Conservation (phyloP, 2,329 filamentous ascomycete genomes). For the Trichoderma sp. region DNA sequence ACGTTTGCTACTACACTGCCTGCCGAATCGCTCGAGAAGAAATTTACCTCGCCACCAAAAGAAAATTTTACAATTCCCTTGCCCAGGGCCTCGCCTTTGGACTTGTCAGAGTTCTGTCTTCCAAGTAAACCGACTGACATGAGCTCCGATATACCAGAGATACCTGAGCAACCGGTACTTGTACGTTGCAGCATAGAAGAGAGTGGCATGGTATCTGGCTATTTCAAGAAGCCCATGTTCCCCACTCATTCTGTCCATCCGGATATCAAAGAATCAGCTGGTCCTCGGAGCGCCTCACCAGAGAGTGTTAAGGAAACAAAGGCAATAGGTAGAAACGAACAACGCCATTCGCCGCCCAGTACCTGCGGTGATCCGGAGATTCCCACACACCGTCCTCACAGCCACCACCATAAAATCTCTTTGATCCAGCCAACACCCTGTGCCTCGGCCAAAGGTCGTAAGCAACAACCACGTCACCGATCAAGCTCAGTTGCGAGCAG, state of each 20-base stretch:
- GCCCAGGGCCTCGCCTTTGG: neutral
- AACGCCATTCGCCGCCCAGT: constrained; percentile 29
- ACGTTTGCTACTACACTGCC: neutral
- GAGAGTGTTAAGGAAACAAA: neutral
- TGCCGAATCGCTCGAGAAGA: neutral
- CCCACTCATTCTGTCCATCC: neutral
- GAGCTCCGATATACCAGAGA: neutral
- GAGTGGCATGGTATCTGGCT: neutral
- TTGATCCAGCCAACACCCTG: neutral
- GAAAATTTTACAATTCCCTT: constrained; percentile 29
- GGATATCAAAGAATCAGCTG: neutral
- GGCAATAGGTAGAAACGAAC: neutral
- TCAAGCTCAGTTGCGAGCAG: constrained; percentile 38
- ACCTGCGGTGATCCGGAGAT: constrained; percentile 39
- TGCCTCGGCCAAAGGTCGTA: neutral
- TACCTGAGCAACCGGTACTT: neutral
- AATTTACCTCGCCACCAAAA: neutral
- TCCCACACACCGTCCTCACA: constrained; percentile 29
- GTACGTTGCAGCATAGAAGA: neutral
- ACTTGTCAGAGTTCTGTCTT: constrained; percentile 1
- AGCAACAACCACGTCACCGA: constrained; percentile 24
- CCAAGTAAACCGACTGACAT: neutral
- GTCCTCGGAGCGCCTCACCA: neutral
- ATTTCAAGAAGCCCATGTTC: neutral
- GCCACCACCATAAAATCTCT: neutral